Evolutionary conservation across 305 asterid species (phyloP), one percentile per base, ranked within the genome.

Genomic region (Fraxinus paxiana): DNA sequence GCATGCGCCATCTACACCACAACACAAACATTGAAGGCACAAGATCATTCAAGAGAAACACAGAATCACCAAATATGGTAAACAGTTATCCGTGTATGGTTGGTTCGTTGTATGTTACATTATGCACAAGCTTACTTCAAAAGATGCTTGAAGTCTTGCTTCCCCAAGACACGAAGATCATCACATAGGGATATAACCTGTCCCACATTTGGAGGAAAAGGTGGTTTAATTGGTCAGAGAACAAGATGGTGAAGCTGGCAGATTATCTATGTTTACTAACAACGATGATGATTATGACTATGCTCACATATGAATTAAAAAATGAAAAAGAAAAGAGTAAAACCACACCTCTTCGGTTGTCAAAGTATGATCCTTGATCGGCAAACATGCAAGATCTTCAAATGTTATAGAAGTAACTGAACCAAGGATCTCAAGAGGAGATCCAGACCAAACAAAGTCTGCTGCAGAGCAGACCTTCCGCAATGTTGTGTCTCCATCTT

Each of bases 91-190:
- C 37, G 6, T 33, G 37, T 33, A 33, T 33, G 37, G 7, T 33
- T 5, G 37, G 37, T 34, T 67, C 73, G 20, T 30, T 30, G 10
- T 69, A 69, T 30, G 41, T 69, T 61, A 37, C 17, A 46, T 59
- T 37, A 12, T 8, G 5, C 15, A 34, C 5, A 61, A 17, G 54
- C 91, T 86, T 90, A 96, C 99, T 91, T 96, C 33, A 96, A 34
- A 73, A 96, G 90, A 89, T 91, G 87, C 92, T 90, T 96, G 80
- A 96, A 93, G 65, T 96, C 99, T 87, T 96, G 98, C 90, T 93
- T 96, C 80, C 98, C 98, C 70, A 94, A 77, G 86, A 96, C 96
- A 26, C 92, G 91, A 70, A 96, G 88, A 85, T 96, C 98, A 33
- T 94, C 99, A 63, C 98, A 94, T 9, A 93, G 89, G 73, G 93